A percentile compares a stretch with the other conserved stretches of the same genome.
Evolutionary conservation across 495 filamentous ascomycete species (phyloP).

Genomic region (Thozetella sp.): DNA sequence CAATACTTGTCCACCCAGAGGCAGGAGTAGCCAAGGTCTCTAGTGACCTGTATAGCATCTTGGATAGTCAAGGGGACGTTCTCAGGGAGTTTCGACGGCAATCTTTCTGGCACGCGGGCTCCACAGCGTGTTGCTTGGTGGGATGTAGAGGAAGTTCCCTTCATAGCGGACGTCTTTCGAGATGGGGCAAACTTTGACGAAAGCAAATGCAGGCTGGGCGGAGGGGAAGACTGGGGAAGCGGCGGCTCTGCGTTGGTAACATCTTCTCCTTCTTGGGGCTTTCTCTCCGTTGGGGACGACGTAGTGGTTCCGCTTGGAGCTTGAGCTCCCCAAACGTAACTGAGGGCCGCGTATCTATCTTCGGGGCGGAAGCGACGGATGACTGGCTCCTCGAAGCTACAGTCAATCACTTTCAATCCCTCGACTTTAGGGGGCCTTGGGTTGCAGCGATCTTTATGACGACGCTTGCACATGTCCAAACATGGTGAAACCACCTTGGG

Average conservation of each 20-base stretch:
- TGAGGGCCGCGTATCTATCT: slow-evolving; percentile 15
- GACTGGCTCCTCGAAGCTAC: slow-evolving; percentile 10
- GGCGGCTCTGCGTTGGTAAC: no score
- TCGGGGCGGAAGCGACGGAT: slow-evolving; percentile 8
- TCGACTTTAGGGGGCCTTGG: slow-evolving; percentile 12
- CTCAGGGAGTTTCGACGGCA: slow-evolving; percentile 6
- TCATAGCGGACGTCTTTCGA: no score
- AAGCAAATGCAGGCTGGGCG: no score
- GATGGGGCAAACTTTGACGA: no score
- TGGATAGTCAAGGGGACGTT: slow-evolving; percentile 20
- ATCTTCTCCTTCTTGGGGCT: no score
- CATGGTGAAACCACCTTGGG: slow-evolving; percentile 10
- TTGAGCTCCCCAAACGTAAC: slow-evolving; percentile 16
- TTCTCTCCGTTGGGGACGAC: no score
- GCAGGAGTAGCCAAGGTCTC: slow-evolving; percentile 23
- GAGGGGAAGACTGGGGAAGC: no score
- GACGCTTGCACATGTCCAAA: slow-evolving; percentile 9
- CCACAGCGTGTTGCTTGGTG: no score
- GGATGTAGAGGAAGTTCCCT: no score
- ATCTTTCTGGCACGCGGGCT: no score
- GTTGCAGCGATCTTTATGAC: slow-evolving; percentile 14
- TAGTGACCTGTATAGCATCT: slow-evolving; percentile 29
- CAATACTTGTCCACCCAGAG: slow-evolving; percentile 42
- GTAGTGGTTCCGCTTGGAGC: neutral
- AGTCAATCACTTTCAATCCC: slow-evolving; percentile 16